Conservation (phyloP, 2,329 filamentous ascomycete genomes). For the Metarhizium rileyi region DNA sequence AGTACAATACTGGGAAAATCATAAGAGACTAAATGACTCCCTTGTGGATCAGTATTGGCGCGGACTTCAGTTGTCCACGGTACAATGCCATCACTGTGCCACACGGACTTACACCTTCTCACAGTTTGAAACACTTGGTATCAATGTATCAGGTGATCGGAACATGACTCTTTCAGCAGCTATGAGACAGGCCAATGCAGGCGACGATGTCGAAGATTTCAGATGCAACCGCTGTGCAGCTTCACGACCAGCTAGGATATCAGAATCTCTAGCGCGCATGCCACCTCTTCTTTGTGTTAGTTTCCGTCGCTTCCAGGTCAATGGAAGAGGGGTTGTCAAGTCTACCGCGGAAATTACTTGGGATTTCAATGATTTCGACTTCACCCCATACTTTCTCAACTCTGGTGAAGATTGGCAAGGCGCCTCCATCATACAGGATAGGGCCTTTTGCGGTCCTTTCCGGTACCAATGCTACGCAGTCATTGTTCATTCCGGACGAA, state of each 20-base stretch:
- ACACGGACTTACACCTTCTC: constrained; percentile 37
- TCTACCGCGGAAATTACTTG: constrained; percentile 65
- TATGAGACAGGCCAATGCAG: constrained; percentile 57
- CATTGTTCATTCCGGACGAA: constrained; percentile 62
- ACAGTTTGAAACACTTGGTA: constrained; percentile 44
- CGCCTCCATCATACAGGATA: constrained; percentile 20
- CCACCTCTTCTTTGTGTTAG: constrained; percentile 71
- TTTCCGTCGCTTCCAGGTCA: constrained; percentile 50
- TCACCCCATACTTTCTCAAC: constrained; percentile 34
- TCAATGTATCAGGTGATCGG: constrained; percentile 25
- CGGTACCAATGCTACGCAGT: constrained; percentile 82
- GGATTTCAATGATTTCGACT: constrained; percentile 59
- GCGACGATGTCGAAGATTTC: constrained; percentile 58
- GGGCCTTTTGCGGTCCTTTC: constrained; percentile 45
- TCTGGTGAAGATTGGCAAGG: constrained; percentile 19
- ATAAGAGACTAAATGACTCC: constrained; percentile 60
- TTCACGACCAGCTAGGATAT: constrained; percentile 48
- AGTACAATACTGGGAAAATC: constrained; percentile 63
- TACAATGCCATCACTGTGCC: constrained; percentile 53
- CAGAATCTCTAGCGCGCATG: constrained; percentile 69
- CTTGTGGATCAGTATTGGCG: constrained; percentile 73
- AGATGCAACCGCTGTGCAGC: constrained; percentile 68
- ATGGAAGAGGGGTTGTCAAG: constrained; percentile 42
- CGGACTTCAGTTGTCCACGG: constrained; percentile 61
- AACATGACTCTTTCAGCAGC: constrained; percentile 46